These are phyloP conservation scores for Begonia fuchsioides DNA, from an alignment of 306 rosid species.

Conservation along the genomic window DNA sequence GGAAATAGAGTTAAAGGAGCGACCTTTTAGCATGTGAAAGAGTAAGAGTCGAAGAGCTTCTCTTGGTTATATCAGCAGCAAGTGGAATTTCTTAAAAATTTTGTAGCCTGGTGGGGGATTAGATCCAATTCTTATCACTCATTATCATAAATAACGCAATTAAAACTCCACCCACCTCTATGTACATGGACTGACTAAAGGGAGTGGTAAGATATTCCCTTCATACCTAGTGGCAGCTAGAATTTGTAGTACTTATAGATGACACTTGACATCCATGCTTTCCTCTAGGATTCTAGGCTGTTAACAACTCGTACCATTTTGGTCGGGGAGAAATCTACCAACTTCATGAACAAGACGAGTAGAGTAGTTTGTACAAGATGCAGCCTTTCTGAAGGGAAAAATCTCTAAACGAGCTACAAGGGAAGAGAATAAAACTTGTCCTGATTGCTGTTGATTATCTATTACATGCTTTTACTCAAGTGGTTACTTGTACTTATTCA, in stretches of 20 bases:
- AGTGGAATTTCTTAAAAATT: constrained; percentile 22
- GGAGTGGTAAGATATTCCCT: background rate
- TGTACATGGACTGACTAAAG: background rate
- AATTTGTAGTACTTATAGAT: background rate
- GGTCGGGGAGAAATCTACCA: no score
- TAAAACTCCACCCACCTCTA: constrained; percentile 1
- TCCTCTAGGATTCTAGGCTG: background rate
- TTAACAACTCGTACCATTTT: no score
- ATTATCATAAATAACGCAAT: constrained; percentile 3
- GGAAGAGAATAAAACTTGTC: no score
- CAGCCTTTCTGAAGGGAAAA: no score
- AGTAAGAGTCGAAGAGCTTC: background rate
- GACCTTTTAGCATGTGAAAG: background rate
- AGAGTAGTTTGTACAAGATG: no score
- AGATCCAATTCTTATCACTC: constrained; percentile 36
- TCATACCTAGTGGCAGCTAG: background rate
- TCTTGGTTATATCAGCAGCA: constrained; percentile 9
- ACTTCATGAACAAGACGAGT: no score
- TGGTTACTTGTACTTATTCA: no score
- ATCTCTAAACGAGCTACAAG: no score
- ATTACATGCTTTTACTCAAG: no score
- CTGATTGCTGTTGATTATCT: no score
- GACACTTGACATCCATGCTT: background rate
- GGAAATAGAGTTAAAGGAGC: constrained; percentile 9
- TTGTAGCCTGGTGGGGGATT: constrained; percentile 46